Percentiles rank a stretch among this genome's conserved stretches.
These are phyloP conservation scores for Colletotrichum neosansevieriae DNA, from an alignment of 2,329 filamentous ascomycete species.

Conservation along the genomic window DNA sequence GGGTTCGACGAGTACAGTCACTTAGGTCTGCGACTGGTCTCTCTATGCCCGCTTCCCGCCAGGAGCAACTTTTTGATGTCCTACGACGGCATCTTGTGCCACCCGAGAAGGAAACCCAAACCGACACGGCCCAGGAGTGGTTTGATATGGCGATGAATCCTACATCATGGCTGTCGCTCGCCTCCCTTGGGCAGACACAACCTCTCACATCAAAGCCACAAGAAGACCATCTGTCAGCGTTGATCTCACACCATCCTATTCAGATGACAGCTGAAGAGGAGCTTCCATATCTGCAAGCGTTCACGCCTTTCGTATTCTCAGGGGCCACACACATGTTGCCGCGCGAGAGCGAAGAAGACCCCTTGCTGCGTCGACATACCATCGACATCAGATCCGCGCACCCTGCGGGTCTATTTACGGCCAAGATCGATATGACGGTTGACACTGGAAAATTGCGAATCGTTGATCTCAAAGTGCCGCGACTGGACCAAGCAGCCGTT, in stretches of 20 bases:
- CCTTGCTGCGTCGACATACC: conserved; percentile 64
- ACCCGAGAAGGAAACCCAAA: conserved; percentile 46
- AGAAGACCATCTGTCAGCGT: conserved; percentile 52
- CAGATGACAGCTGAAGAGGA: conserved; percentile 73
- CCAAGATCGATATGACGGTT: conserved; percentile 69
- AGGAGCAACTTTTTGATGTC: conserved; percentile 55
- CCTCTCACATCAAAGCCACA: conserved; percentile 44
- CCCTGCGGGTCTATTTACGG: conserved; percentile 67
- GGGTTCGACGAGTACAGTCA: conserved; percentile 57
- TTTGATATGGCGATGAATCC: conserved; percentile 64
- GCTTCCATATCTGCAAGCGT: conserved; percentile 76
- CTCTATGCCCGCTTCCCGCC: conserved; percentile 48
- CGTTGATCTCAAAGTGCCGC: conserved; percentile 63
- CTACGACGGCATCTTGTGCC: conserved; percentile 57
- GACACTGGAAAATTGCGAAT: conserved; percentile 66
- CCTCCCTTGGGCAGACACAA: conserved; percentile 49
- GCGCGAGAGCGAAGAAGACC: conserved; percentile 43
- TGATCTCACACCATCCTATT: conserved; percentile 74
- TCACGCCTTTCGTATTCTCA: conserved; percentile 74
- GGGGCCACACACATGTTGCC: conserved; percentile 65
- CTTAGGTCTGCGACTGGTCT: conserved; percentile 49
- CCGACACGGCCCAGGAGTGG: conserved; percentile 54
- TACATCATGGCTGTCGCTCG: conserved; percentile 64
- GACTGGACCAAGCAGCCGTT: conserved; percentile 69
- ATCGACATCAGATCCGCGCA: conserved; percentile 63